Base-by-base conservation (phyloP, 2,329 filamentous ascomycete genomes). In the Pseudophaeomoniella oleicola region DNA sequence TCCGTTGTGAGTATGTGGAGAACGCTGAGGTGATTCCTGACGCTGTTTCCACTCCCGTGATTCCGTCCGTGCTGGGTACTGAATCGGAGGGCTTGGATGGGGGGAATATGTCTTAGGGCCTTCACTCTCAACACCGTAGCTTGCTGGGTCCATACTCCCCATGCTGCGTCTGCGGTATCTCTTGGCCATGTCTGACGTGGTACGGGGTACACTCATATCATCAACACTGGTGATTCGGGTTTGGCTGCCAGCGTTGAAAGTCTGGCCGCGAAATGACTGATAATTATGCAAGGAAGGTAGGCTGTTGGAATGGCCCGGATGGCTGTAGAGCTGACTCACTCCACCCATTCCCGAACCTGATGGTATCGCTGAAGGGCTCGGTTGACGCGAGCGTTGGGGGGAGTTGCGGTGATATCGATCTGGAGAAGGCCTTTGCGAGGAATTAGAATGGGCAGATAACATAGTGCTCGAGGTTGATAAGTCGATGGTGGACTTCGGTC, bases 151-250 rank as follows among this genome's bases (percentile, higher is more conserved):
- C 41, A 79, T 60, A 39, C 75, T 79, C 45, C 83, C 83, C 62
- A 92, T 72, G 59, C 86, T 94, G 46, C 86, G 76, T 52, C 86
- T 75, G 48, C 86, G 72, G 58, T 86, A 81, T 51, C 83, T 72
- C 58, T 81, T 85, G 6, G 77, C 72, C 22, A 80, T 69, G 17
- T 88, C 84, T 13, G 72, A 65, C 55, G 38, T 67, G 64, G 66
- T 74, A 41, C 32, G 37, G 4, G 42, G 41, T 22, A 84, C 51
- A 38, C 76, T 71, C 52, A 77, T 73, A 47, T 90, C 83, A 55
- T 92, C 84, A 34, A 71, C 69, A 46, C 75, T 79, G 10, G 55
- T 73, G 56, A 53, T 71, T 58, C 63, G 71, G 62, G 49, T 68
- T 66, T 55, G 77, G 54, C 53, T 69, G 49, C 52, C 60, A 60